Base-by-base conservation (phyloP, 352 stramenopile species). In the Phytopythium aichiense region DNA sequence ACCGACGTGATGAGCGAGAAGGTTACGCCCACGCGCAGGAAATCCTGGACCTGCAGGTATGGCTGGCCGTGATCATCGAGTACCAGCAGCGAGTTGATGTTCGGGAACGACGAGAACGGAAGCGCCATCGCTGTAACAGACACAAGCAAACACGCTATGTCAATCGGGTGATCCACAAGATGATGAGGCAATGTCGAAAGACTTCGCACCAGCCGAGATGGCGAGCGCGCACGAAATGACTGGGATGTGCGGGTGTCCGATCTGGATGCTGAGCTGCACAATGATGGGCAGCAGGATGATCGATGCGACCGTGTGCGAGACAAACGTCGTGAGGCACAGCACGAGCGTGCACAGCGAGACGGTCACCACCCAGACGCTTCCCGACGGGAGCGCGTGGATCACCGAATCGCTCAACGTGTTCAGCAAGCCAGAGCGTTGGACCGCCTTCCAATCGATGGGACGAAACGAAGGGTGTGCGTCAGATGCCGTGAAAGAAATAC, bases 251-350 rank as follows among this genome's bases (percentile, higher is more conserved):
- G 84, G 88, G 60, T 92, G 83, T 15, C 86, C 87, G 40, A 94
- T 91, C 56, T 94, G 82, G 54, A 94, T 84, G 56, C 81, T 90
- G 72, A 97, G 89, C 58, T 95, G 74, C 22, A 97, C 87, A 63
- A 98, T 97, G 60, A 98, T 94, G 16, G 91, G 91, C 64, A 97
- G 72, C 45, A 98, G 71, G 43, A 98, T 96, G 64, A 98, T 94
- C 50, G 91, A 92, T 52, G 88, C 90, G 31, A 98, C 91, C 22
- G 90, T 97, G 74, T 98, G 91, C 60, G 89, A 97, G 46, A 97
- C 90, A 55, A 98, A 97, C n/a, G 91, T 97, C 20, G 91, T 96
- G 28, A 98, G 76, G 51, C 74, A 88, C 56, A 96, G 76, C 59
- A 95, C 85, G 23, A 97, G 74, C 49, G 76, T 74, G 61, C 94